Base-by-base conservation (phyloP, 768 basidiomycete genomes). In the Calocybe cyanea region DNA sequence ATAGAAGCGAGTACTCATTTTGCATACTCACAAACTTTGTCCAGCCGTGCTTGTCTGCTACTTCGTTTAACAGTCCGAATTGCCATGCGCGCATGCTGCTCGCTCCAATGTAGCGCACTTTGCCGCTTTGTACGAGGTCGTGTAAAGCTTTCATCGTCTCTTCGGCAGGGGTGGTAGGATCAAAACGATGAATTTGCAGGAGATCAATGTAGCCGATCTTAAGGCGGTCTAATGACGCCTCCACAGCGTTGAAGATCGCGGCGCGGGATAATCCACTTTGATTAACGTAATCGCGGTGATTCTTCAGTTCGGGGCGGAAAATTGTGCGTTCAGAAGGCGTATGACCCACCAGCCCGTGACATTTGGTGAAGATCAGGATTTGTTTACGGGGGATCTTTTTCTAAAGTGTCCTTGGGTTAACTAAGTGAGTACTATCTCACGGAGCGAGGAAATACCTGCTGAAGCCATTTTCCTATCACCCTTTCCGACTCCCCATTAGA, bases 1-100 rank as follows among this genome's bases (percentile, higher is more conserved):
- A 82, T 15, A 80, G 63, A 4, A 79, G 58, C 25, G 68, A 76
- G 51, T 80, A 73, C 46, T 76, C 72, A 34, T 70, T 66, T 58
- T 81, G 80, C 69, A 81, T 78, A 45, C 76, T 73, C 38, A 77
- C 65, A 49, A 81, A 81, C 48, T 65, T 71, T 4, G 78, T 77
- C 67, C 77, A 76, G 2, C 69, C 69, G 13, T 75, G 56, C 46
- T 60, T 61, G 28, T 62, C 57, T 5, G 77, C 76, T 2, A 73
- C 64, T 24, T 71, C 65, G 44, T 76, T 72, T 59, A 77, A 58
- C 40, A 64, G 52, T 15, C 64, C 65, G 33, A 75, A 71, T 33
- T 74, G 67, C 73, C 73, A 75, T 9, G 70, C 57, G 4, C 66
- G 60, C 72, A 75, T 72, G 38, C 70, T 72, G 47, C 69, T 72